Evolutionary conservation across 2,329 filamentous ascomycete genomes (phyloP).

Genomic region (Calonectria crousiana): DNA sequence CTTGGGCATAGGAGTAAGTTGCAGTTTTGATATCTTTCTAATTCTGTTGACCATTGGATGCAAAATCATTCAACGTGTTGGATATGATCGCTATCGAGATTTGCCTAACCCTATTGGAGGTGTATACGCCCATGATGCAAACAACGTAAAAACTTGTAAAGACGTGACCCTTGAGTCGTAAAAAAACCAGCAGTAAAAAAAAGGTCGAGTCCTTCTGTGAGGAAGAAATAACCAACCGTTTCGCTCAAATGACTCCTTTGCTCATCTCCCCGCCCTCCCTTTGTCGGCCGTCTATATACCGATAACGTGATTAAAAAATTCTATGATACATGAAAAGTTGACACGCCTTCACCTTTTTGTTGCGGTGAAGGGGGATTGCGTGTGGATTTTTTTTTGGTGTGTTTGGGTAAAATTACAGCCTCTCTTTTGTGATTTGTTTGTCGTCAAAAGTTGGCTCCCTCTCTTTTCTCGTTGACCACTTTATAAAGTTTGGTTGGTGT

Average conservation of each 20-base stretch:
- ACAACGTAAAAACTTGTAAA: neutral
- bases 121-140: conserved; percentile 9
- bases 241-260: conserved; percentile 5
- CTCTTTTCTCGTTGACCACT: no score
- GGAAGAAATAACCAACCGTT: neutral
- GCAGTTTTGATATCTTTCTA: neutral
- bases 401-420: neutral
- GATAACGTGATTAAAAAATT: conserved; percentile 9
- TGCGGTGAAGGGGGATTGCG: neutral
- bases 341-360: neutral
- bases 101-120: conserved; percentile 8
- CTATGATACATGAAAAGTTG: conserved; percentile 5
- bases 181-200: neutral
- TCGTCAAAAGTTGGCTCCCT: no score
- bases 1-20: no score
- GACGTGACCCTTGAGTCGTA: neutral
- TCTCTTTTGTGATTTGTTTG: neutral
- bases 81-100: conserved; percentile 9
- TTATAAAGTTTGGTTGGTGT: no score
- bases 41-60: neutral
- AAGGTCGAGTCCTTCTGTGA: neutral
- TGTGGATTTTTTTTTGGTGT: neutral
- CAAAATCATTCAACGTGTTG: conserved; percentile 1
- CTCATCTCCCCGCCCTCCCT: neutral
- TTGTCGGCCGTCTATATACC: conserved; percentile 2